These are phyloP conservation scores for Zymoseptoria tritici DNA, from an alignment of 2,329 filamentous ascomycete genomes.

Conservation along the genomic window DNA sequence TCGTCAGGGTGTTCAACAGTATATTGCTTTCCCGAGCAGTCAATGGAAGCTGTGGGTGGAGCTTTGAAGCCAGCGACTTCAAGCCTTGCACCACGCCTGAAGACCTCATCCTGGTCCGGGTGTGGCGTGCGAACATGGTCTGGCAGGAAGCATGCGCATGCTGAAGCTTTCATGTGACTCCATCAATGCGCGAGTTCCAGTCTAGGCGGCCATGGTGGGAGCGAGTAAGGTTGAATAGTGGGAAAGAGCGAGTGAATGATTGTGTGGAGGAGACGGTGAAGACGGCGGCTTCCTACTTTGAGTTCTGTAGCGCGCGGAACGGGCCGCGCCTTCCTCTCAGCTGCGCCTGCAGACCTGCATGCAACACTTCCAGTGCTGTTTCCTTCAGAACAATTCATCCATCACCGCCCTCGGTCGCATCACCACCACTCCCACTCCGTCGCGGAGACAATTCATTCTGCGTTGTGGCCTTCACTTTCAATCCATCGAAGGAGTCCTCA, in stretches of 20 bases:
- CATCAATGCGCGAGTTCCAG: not conserved
- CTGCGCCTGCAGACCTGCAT: not conserved
- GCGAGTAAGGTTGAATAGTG: not conserved
- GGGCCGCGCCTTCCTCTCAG: not conserved
- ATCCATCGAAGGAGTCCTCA: not conserved
- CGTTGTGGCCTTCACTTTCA: not conserved
- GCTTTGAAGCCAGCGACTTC: constrained; percentile 45
- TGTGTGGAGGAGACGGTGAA: not conserved
- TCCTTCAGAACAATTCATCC: not conserved
- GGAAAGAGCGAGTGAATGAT: not conserved
- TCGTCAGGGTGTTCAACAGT: constrained; percentile 53
- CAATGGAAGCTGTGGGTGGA: constrained; percentile 47
- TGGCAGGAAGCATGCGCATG: not conserved
- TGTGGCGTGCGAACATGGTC: constrained; percentile 14
- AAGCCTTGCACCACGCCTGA: constrained; percentile 40
- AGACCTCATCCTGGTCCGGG: constrained; percentile 41
- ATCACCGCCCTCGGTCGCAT: not conserved
- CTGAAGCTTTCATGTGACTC: not conserved
- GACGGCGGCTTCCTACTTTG: not conserved
- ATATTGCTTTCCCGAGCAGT: constrained; percentile 52
- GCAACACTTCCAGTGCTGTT: not conserved
- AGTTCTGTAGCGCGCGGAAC: not conserved
- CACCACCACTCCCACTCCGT: not conserved
- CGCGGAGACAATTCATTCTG: not conserved
- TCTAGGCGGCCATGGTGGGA: not conserved